Evolutionary conservation across 2,329 filamentous ascomycete genomes (phyloP), one percentile per base, ranked within the genome.

Genomic region (Trichoderma citrinoviride): DNA sequence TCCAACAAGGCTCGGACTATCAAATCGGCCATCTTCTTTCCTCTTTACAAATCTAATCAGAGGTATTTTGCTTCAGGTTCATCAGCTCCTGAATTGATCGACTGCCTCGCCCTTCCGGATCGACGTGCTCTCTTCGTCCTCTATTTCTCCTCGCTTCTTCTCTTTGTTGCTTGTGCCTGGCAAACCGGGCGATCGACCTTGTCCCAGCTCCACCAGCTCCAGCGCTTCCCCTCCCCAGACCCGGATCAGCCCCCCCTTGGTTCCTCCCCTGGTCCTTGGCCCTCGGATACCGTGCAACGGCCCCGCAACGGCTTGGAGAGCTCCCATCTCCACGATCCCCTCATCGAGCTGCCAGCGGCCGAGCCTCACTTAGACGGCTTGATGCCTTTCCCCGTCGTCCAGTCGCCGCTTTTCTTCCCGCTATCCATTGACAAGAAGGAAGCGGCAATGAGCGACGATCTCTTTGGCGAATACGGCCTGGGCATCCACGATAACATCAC

Each of bases 401-500:
- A 47, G 12, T 52, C 47, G 27, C 23, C 47, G 10, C 15, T 25
- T 27, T 19, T 21, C 23, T 6, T 21, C 33, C 8, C 55, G 7
- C 5, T 23, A 17, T 17, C 14, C 41, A 7, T 14, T 5, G 25
- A 21, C 10, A 55, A 7, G 3, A 14, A 50, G 54, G 17, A 27
- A 43, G 41, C 43, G 25, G 40, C 29, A 41, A 65, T 65, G 64
- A 40, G 56, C 52, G 47, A 63, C 49, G 53, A 52, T 52, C 50
- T 58, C 2, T 65, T 65, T 44, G 50, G 33, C 25, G 64, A 65
- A 17, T 52, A 57, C 50, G 54, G 54, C 23, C 55, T 63, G 37
- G 57, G 44, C 25, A 62, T 65, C 27, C 64, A 63, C 43, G 50
- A 65, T 25, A 65, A 37, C 29, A 21, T 55, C n/a, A n/a, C 64